Conservation (phyloP, 2,329 filamentous ascomycete genomes). For the Beauveria australis region DNA sequence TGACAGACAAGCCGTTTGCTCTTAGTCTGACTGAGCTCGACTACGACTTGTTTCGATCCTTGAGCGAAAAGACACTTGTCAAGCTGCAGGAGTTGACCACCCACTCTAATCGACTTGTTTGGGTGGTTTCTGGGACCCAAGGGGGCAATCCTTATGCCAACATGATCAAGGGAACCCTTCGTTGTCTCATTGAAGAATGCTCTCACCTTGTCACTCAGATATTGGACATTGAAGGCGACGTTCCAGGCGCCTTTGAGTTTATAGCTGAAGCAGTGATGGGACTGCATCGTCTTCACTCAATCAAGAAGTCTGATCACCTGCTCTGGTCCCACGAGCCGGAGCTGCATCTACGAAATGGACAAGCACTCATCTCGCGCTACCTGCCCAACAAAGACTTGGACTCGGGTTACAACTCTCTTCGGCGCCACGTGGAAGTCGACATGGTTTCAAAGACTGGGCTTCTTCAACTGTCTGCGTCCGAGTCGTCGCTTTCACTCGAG, state of each 20-base stretch:
- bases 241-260: background rate
- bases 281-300: background rate
- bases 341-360: background rate
- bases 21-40: background rate
- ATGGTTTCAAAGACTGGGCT: background rate
- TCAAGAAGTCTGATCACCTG: background rate
- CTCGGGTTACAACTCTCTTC: constrained; percentile 8
- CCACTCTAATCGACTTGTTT: background rate
- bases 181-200: background rate
- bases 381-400: background rate
- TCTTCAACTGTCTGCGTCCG: background rate
- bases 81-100: background rate
- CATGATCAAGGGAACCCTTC: constrained; percentile 2
- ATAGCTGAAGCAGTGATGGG: background rate
- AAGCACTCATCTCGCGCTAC: constrained; percentile 1
- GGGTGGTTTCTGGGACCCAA: background rate
- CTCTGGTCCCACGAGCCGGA: constrained; percentile 2
- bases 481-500: background rate
- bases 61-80: background rate
- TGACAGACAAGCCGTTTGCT: background rate
- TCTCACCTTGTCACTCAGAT: background rate
- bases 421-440: background rate
- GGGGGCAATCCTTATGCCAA: background rate
- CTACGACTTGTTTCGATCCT: background rate
- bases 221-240: background rate